Conservation (phyloP, 192 early-diverging fungal species). For the Coemansia sp. region DNA sequence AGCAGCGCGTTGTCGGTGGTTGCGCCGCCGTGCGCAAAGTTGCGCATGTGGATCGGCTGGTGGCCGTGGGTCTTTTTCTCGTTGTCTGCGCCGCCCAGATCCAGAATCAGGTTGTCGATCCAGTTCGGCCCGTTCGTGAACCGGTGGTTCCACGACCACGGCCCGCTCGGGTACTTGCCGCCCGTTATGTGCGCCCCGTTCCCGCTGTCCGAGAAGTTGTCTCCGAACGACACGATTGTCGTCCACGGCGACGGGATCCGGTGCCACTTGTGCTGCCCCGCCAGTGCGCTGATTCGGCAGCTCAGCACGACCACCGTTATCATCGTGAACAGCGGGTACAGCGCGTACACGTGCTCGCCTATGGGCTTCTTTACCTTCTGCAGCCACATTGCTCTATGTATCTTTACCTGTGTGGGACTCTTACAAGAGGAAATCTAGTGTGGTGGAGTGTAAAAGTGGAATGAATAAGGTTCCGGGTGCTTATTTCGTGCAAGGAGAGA, state of each 20-base stretch:
- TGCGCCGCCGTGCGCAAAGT: conserved; percentile 53
- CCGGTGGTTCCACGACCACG: conserved; percentile 53
- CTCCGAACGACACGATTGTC: conserved; percentile 49
- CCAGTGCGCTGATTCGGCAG: conserved; percentile 39
- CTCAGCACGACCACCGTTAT: conserved; percentile 37
- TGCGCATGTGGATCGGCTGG: conserved; percentile 56
- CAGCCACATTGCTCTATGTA: conserved; percentile 29
- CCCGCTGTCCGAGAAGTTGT: conserved; percentile 49
- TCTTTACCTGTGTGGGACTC: neutral
- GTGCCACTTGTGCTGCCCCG: conserved; percentile 19
- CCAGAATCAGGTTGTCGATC: conserved; percentile 49
- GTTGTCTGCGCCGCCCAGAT: conserved; percentile 47
- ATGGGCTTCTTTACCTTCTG: conserved; percentile 41
- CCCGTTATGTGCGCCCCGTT: conserved; percentile 53
- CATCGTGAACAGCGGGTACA: conserved; percentile 49
- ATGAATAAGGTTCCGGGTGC: too few relatives aligned
- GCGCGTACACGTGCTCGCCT: conserved; percentile 38
- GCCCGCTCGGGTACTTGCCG: conserved; percentile 50
- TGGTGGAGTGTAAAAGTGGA: too few relatives aligned
- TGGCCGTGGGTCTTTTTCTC: too few relatives aligned
- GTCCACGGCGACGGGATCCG: conserved; percentile 48
- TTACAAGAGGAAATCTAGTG: neutral
- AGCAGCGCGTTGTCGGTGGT: conserved; percentile 38
- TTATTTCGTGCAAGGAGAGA: too few relatives aligned
- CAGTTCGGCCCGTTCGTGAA: conserved; percentile 57